Percentiles rank a stretch among this genome's conserved stretches.
These are phyloP conservation scores for Arbutus unedo DNA, from an alignment of 148 eudicot genomes.

Conservation along the genomic window DNA sequence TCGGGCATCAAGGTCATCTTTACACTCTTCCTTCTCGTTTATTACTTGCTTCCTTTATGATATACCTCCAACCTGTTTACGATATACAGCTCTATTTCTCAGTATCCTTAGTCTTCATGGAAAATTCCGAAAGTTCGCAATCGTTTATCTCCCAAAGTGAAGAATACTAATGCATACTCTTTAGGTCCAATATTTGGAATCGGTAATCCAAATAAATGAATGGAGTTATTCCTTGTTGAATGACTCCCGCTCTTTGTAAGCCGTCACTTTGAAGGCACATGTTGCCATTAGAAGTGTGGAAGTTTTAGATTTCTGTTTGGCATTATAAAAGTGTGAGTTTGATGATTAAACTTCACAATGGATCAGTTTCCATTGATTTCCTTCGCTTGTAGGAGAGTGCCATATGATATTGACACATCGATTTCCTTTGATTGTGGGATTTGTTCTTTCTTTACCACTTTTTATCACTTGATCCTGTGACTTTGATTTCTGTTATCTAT, in stretches of 20 bases:
- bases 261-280: not conserved
- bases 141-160: not conserved
- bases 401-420: not conserved
- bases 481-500: not conserved
- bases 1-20: constrained; percentile 62
- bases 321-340: not conserved
- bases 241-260: not conserved
- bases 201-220: not conserved
- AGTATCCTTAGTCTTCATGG: not conserved
- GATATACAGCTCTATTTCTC: not conserved
- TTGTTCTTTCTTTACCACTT: not conserved
- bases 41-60: not conserved
- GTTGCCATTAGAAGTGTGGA: not conserved
- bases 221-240: not conserved
- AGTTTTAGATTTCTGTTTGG: not conserved
- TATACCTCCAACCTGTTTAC: not conserved
- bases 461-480: not conserved
- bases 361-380: not conserved
- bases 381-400: not conserved
- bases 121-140: not conserved
- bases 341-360: not conserved
- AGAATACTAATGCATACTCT: not conserved
- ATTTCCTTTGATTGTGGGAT: not conserved
- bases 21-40: not conserved
- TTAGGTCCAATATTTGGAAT: not conserved